These are phyloP conservation scores for Termitomyces bulborhizus DNA, from an alignment of 768 basidiomycete genomes.

Conservation along the genomic window DNA sequence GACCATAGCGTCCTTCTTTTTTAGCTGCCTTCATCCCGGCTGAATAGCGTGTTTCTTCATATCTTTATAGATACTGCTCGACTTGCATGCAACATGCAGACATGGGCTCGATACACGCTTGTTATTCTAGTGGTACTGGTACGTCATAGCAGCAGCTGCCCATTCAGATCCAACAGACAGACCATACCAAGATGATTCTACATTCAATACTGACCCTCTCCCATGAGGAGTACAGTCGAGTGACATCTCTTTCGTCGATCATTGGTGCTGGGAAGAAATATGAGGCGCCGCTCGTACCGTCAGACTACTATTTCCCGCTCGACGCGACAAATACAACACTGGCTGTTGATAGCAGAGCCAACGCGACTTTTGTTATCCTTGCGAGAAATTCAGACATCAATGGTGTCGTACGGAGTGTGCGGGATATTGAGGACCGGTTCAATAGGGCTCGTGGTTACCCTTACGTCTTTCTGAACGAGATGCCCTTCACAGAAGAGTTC, in stretches of 20 bases:
- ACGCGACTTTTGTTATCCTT: conserved; percentile 41
- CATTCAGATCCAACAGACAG: neutral
- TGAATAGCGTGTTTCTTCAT: neutral
- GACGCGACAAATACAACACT: conserved; percentile 1
- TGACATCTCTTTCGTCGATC: conserved; percentile 32
- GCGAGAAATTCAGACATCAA: conserved; percentile 60
- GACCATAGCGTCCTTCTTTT: neutral
- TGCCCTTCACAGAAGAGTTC: conserved; percentile 71
- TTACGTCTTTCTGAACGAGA: conserved; percentile 87
- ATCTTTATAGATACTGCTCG: neutral
- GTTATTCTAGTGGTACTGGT: conserved; percentile 14
- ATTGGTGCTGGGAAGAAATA: conserved; percentile 12
- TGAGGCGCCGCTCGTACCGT: conserved; percentile 23
- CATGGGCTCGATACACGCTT: conserved; percentile 14
- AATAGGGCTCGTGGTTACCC: conserved; percentile 77
- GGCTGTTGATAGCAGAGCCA: conserved; percentile 20
- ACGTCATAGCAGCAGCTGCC: conserved; percentile 1
- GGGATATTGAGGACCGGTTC: conserved; percentile 75
- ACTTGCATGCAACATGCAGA: conserved; percentile 10
- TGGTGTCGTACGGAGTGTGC: conserved; percentile 58
- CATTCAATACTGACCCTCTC: conserved; percentile 40
- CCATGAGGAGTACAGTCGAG: conserved; percentile 37
- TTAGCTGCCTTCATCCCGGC: neutral
- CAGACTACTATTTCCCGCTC: conserved; percentile 15
- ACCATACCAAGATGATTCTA: conserved; percentile 22